Evolutionary conservation across 192 early-diverging fungal genomes (phyloP), one percentile per base, ranked within the genome.

Genomic region (Diversispora eburnea): DNA sequence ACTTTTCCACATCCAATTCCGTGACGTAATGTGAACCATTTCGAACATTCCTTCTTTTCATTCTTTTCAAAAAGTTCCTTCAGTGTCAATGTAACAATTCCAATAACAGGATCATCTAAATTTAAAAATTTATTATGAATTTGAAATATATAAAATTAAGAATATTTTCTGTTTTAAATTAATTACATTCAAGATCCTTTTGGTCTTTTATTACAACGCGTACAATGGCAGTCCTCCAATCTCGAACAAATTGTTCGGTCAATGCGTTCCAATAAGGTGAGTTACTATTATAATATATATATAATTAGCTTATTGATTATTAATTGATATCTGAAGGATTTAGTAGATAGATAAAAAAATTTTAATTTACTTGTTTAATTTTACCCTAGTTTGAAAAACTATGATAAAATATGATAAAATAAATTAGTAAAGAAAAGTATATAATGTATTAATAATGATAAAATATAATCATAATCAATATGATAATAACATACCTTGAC

Each of bases 1-100:
- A 72, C 70, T 48, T 72, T 72, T 7, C 70, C 70, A 60, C 70
- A 72, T 22, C 70, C 70, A 59, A 72, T 22, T 3, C 70, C 70
- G 48, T 58, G n/a, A 15, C 70, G 70, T 25, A 72, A 55, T 33
- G 70, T 19, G 33, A 41, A 72, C 70, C 70, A 72, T 48, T 72
- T 72, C 5, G 45, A 46, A 19, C 4, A n/a, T 56, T 60, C 56
- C 22, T 55, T 57, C 56, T 60, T 60, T 22, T n/a, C 22, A 48
- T 61, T 72, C 4, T 46, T 9, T 60, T 60, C 70, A 48, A 72
- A 60, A 33, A 72, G 33, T 22, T 60, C 57, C 48, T 72, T 72
- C 19, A 72, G n/a, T 15, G 56, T 15, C 4, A 72, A n/a, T 25
- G 54, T 72, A 4, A 60, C 43, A 5, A 72, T 72, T 42, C 70